Evolutionary conservation across 768 basidiomycete species (phyloP).

Genomic region (Boletales sp.): DNA sequence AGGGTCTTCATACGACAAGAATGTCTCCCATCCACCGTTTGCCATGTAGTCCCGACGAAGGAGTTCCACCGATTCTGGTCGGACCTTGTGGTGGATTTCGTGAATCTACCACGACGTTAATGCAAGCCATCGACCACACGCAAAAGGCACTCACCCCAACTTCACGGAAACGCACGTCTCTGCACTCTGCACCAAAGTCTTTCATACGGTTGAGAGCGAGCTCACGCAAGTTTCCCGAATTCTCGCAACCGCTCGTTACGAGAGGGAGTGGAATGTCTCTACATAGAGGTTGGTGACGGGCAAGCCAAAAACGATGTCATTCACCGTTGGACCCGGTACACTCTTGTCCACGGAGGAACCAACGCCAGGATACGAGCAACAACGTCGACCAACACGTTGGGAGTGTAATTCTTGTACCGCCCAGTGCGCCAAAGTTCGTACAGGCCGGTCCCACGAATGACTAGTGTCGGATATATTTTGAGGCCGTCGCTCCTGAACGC

Average conservation of each 20-base stretch:
- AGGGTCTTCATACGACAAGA: slow-evolving; percentile 98
- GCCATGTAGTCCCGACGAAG: slow-evolving; percentile 94
- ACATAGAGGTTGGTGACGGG: slow-evolving; percentile 1
- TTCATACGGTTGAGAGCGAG: slow-evolving; percentile 97
- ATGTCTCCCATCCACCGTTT: slow-evolving; percentile 99
- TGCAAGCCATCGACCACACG: neutral
- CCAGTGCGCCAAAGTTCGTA: slow-evolving; percentile 97
- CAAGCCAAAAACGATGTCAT: slow-evolving; percentile 13
- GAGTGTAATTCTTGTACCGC: slow-evolving; percentile 98
- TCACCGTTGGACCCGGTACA: slow-evolving; percentile 94
- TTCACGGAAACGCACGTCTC: slow-evolving; percentile 96
- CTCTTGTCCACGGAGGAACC: slow-evolving; percentile 97
- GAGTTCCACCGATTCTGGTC: slow-evolving; percentile 92
- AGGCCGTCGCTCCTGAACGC: slow-evolving; percentile 95
- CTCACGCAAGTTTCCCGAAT: slow-evolving; percentile 95
- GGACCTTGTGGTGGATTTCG: slow-evolving; percentile 97
- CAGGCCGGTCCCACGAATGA: slow-evolving; percentile 93
- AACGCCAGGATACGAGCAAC: slow-evolving; percentile 94
- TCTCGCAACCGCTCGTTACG: slow-evolving; percentile 96
- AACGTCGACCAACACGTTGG: slow-evolving; percentile 97
- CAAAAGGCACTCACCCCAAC: slow-evolving; percentile 70
- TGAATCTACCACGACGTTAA: slow-evolving; percentile 61
- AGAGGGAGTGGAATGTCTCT: slow-evolving; percentile 97
- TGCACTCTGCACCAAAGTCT: slow-evolving; percentile 96
- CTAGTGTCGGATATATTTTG: slow-evolving; percentile 97